phyloP scores from a whole-genome alignment of 139 green algal species.

The Micromonas pusilla region DNA sequence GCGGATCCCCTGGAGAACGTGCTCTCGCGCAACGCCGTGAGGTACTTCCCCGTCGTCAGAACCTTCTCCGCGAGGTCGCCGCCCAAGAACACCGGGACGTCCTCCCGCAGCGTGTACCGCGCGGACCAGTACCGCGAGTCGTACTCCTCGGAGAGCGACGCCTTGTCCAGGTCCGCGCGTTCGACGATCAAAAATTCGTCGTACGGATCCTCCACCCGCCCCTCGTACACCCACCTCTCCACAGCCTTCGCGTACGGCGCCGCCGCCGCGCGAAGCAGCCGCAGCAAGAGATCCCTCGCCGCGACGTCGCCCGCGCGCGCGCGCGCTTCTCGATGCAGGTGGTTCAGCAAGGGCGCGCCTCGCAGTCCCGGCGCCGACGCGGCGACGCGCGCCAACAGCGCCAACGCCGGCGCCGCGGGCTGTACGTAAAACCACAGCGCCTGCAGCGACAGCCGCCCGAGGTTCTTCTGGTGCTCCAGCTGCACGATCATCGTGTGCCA shows the following conservation, averaged over 20 bases:
- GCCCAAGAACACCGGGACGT: constrained; percentile 68
- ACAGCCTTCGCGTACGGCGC: constrained; percentile 73
- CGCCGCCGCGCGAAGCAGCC: constrained; percentile 59
- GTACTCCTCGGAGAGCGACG: constrained; percentile 22
- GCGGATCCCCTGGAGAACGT: constrained; percentile 7
- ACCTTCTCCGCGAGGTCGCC: constrained; percentile 24
- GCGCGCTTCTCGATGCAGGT: constrained; percentile 45
- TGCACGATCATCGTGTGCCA: constrained; percentile 77
- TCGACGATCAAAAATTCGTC: constrained; percentile 70
- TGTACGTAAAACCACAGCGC: constrained; percentile 61
- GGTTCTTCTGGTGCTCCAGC: constrained; percentile 70
- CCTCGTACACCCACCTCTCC: constrained; percentile 71
- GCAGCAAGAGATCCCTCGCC: constrained; percentile 47
- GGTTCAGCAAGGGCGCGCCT: constrained; percentile 53
- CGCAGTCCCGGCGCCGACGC: constrained; percentile 30
- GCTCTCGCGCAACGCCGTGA: constrained; percentile 78
- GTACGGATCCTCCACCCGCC: constrained; percentile 72
- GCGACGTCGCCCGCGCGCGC: constrained; percentile 47
- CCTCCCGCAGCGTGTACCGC: constrained; percentile 60
- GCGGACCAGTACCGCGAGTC: constrained; percentile 60
- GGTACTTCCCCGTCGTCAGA: constrained; percentile 69
- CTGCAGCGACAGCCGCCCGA: constrained; percentile 57
- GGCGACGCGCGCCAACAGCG: constrained; percentile 59
- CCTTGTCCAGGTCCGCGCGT: constrained; percentile 1
- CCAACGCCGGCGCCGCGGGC: constrained; percentile 10